Evolutionary conservation across 2,329 filamentous ascomycete species (phyloP), one percentile per base, ranked within the genome.

Genomic region (Aspergillus udagawae): DNA sequence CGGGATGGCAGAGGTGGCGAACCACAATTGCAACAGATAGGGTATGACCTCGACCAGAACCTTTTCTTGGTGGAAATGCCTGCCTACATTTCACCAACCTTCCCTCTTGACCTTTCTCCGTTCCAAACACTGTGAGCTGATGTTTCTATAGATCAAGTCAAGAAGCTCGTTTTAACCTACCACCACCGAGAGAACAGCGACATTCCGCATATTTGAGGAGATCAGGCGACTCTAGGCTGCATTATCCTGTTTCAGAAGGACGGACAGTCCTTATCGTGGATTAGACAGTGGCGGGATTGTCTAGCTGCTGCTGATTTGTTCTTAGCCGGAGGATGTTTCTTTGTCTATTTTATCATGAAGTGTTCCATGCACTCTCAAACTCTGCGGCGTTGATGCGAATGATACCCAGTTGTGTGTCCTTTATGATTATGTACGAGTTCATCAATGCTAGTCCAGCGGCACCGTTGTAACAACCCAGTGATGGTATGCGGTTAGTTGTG

Each of bases 231-330:
- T 57, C 62, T 38, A 60, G 60, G 20, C 55, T 58, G 2, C 59
- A 55, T 21, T 58, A 65, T 56, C 29, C 63, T 45, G 49, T 67
- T 21, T 55, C 63, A 14, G 64, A 65, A 25, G 64, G 62, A 49
- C 61, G 65, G 51, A 57, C 58, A 23, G 44, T 70, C 45, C 56
- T 73, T 8, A 66, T 70, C 58, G 64, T 71, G 52, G 70, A 73
- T 63, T 72, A 55, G 63, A 35, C 45, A 35, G 38, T 14, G 35
- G 23, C 25, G 20, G 8, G 20, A 35, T 17, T 38, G 32, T 17
- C 14, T 14, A 23, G 8, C n/a, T 7, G 21, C 21, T 27, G 10
- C 20, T 27, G n/a, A 4, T 4, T 27, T 47, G 14, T 38, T 38
- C 14, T 38, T 38, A 38, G 14, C 32, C 14, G 6, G 32, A 38